A percentile compares a stretch with the other conserved stretches of the same genome.
Evolutionary conservation across 495 filamentous ascomycete genomes (phyloP).

Genomic region (Usnea hakonensis): DNA sequence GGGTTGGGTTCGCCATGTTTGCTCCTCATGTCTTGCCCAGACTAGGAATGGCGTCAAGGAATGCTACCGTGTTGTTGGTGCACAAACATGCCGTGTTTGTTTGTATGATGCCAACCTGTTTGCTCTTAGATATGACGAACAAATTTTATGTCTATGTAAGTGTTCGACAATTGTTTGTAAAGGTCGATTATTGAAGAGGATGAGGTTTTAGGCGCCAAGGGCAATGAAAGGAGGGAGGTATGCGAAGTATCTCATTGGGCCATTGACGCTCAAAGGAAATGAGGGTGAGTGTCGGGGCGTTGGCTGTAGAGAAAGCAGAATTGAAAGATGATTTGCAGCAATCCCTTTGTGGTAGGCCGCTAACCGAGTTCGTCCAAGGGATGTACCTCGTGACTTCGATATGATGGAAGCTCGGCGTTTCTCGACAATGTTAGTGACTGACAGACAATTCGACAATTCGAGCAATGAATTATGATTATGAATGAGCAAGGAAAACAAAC

Average conservation of each 20-base stretch:
- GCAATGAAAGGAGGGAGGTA: background rate
- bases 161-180: background rate
- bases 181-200: background rate
- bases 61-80: slow-evolving; percentile 1
- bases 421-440: background rate
- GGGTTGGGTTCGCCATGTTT: slow-evolving; percentile 37
- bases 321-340: background rate
- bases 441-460: too few relatives aligned
- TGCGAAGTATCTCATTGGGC: slow-evolving; percentile 5
- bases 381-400: too few relatives aligned
- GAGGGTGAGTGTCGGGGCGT: background rate
- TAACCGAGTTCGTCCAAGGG: background rate
- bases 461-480: too few relatives aligned
- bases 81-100: slow-evolving; percentile 15
- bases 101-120: background rate
- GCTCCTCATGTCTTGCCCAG: slow-evolving; percentile 35
- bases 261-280: slow-evolving; percentile 11
- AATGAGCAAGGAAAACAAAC: too few relatives aligned
- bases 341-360: background rate
- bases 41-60: slow-evolving; percentile 13
- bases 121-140: background rate
- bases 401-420: background rate
- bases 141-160: background rate
- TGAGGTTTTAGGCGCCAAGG: slow-evolving; percentile 6
- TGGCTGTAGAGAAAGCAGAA: background rate